Percentiles rank a stretch among this genome's conserved stretches.
Evolutionary conservation across 169 alveolate genomes (phyloP).

Genomic region (Eimeria tenella): DNA sequence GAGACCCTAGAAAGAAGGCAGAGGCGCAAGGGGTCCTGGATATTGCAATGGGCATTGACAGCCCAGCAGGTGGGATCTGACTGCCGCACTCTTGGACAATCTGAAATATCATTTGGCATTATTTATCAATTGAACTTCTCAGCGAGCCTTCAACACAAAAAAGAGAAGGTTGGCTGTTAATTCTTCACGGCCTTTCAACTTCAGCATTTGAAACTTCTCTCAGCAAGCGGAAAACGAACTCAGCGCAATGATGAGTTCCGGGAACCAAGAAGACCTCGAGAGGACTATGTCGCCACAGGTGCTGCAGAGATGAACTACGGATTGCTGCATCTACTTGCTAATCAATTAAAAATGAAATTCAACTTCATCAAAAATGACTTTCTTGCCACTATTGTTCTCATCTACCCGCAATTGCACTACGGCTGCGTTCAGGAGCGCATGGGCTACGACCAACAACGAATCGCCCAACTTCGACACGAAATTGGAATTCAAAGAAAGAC

Average conservation of each 20-base stretch:
- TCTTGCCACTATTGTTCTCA: not conserved
- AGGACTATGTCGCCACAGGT: constrained; percentile 75
- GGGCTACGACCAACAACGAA: constrained; percentile 74
- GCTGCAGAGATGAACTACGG: not conserved
- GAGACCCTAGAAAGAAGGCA: constrained; percentile 38
- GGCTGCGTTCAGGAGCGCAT: constrained; percentile 56
- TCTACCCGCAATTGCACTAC: not conserved
- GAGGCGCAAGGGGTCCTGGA: constrained; percentile 67
- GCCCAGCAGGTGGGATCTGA: constrained; percentile 59
- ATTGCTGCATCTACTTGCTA: not conserved
- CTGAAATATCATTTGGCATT: too few relatives aligned
- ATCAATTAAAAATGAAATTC: not conserved
- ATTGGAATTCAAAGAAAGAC: constrained; percentile 45
- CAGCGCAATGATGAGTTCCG: constrained; percentile 43
- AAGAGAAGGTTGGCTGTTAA: not conserved
- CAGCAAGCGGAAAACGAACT: constrained; percentile 68
- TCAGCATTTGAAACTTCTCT: not conserved
- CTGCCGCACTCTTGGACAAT: not conserved
- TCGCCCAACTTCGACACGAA: constrained; percentile 71
- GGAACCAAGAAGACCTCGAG: constrained; percentile 64
- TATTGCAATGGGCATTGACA: constrained; percentile 63
- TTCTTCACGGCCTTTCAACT: not conserved
- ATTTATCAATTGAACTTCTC: not conserved
- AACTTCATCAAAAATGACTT: not conserved
- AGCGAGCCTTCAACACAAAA: constrained; percentile 21